Base-by-base conservation (phyloP, 139 green algal species). In the Bryopsis sp. region DNA sequence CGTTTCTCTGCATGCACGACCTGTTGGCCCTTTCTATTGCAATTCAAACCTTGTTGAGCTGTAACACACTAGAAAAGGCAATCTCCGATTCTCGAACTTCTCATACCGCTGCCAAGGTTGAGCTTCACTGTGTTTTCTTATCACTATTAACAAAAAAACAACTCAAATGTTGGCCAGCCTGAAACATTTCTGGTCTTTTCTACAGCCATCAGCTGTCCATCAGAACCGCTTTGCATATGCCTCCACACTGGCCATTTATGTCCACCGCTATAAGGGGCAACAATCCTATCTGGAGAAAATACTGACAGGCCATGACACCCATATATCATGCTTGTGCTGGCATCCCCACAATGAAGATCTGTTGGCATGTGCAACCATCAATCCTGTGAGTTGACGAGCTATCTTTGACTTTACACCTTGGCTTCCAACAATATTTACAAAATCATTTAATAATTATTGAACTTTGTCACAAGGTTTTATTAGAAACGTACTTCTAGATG, bases 201-300 rank as follows among this genome's bases (percentile, higher is more conserved):
- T 54, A 54, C 43, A 26, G 43, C 43, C 11, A 19, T 11, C 19
- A 26, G 43, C 43, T 19, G 19, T 19, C 43, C 43, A 54, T 19
- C 11, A 54, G 11, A 19, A 19, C 43, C 11, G 19, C 11, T 54
- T 54, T 19, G 43, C 43, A 54, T 54, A 26, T 19, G 11, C 43
- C 43, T 54, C 43, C 43, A 54, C 43, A 11, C 11, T 54, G 43
- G 43, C 43, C 19, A 54, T 54, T 54, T 54, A 54, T 54, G 43
- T 54, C 19, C 19, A 54, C 19, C 19, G 15, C 11, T 54, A 26
- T 26, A 11, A 54, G 19, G 11, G 15, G 15, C 11, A 54, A 19
- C 15, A 54, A 19, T 19, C 43, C 15, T 26, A 19, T 11, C 43
- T 54, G 11, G 15, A 54, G 19, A 54, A 54, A 19, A 54, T 54